These are phyloP conservation scores for Dactylellina parvicollis DNA, from an alignment of 2,329 filamentous ascomycete species.

Conservation along the genomic window DNA sequence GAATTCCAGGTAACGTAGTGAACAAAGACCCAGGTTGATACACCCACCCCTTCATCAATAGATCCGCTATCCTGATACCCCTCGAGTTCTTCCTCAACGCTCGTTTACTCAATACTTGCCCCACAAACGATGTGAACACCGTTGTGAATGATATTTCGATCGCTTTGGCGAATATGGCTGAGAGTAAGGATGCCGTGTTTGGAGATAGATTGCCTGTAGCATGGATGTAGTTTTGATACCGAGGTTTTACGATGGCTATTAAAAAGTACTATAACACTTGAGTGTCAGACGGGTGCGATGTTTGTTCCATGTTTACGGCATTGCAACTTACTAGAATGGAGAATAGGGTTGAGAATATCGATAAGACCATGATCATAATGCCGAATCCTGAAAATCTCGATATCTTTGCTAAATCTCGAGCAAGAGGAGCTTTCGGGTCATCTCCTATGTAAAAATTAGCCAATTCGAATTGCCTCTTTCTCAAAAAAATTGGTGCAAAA, in stretches of 20 bases:
- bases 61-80: conserved; percentile 78
- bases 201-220: conserved; percentile 37
- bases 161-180: conserved; percentile 76
- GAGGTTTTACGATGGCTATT: conserved; percentile 35
- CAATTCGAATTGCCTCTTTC: not conserved
- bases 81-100: conserved; percentile 70
- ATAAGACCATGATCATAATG: conserved; percentile 40
- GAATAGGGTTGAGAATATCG: conserved; percentile 47
- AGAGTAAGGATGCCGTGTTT: conserved; percentile 72
- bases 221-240: conserved; percentile 42
- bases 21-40: conserved; percentile 60
- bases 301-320: too few relatives aligned
- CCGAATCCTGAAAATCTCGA: conserved; percentile 25
- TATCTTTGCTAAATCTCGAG: conserved; percentile 12
- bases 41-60: conserved; percentile 80
- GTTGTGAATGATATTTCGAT: conserved; percentile 83
- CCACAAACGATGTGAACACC: conserved; percentile 77
- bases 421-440: conserved; percentile 18
- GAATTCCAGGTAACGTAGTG: conserved; percentile 24
- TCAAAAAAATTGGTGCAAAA: not conserved
- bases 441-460: conserved; percentile 13
- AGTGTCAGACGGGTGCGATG: too few relatives aligned
- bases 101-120: conserved; percentile 77
- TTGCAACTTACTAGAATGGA: conserved; percentile 31
- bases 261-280: conserved; percentile 29